Percentiles rank a stretch among this genome's conserved stretches.
Conservation (phyloP, 768 basidiomycete species). For the Podaxis pistillaris region DNA sequence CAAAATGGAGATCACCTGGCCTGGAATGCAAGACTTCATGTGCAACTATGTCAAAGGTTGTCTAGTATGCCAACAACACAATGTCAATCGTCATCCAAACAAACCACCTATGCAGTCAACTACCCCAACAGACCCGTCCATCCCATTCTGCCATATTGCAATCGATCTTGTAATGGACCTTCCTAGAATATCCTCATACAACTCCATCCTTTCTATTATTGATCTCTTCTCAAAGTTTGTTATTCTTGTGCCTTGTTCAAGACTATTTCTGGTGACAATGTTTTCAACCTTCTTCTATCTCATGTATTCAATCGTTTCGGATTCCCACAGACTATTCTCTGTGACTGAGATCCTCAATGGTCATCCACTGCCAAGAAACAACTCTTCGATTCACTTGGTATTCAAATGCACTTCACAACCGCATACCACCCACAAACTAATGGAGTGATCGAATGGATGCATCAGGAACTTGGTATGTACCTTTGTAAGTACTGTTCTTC, state of each 20-base stretch:
- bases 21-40: no score
- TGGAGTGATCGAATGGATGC: neutral
- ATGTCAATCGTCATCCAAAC: slow-evolving; percentile 15
- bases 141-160: neutral
- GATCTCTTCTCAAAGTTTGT: slow-evolving; percentile 8
- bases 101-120: neutral
- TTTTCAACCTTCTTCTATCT: neutral
- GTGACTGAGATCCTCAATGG: neutral
- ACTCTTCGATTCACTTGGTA: neutral
- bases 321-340: neutral
- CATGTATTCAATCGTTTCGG: neutral
- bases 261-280: neutral
- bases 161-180: slow-evolving; percentile 9
- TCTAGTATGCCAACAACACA: slow-evolving; percentile 15
- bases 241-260: neutral
- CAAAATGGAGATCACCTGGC: no score
- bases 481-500: neutral
- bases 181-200: neutral
- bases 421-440: neutral
- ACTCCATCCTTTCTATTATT: neutral
- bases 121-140: neutral
- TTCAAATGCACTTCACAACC: neutral
- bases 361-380: neutral
- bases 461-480: neutral
- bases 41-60: slow-evolving; percentile 16